Base-by-base conservation (phyloP, 2,329 filamentous ascomycete species). In the Botryotinia convoluta region DNA sequence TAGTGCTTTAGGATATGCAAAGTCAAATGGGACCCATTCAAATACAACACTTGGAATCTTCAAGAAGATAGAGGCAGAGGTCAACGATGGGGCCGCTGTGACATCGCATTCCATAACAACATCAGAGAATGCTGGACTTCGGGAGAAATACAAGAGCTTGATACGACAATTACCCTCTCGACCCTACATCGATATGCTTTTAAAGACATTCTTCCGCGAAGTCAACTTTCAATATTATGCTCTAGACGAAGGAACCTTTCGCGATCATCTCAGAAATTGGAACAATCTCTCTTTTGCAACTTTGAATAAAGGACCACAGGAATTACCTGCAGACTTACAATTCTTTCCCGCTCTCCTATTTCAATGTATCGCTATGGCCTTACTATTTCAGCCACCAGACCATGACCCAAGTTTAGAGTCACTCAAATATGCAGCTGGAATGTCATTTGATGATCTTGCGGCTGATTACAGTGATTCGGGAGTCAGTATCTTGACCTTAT, bases 311-410 rank as follows among this genome's bases (percentile, higher is more conserved):
- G 87, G 87, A 0, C 87, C 87, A 0, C 83, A 85, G 60, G 85
- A 84, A 7, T 80, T 90, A 39, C 81, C 85, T 4, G 83, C 84
- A 0, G 85, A 88, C 74, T 79, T 90, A 73, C 83, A 86, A 68
- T 86, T 85, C 7, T 89, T 91, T 73, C 89, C 89, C 1, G 88
- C 87, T 0, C 79, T 91, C 67, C 79, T 91, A 4, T 89, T 91
- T 77, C 87, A 90, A 77, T 83, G 89, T 45, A 79, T 89, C 26
- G 88, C 88, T 5, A 84, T 85, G 5, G 84, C 87, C 26, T 80
- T 91, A 60, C 82, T 90, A 69, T 84, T 86, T 45, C 82, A 90
- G 37, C 85, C 86, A 0, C 81, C 84, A 3, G 83, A 83, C 16
- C 81, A 84, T 14, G 84, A 87, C 44, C 80, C 84, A 57, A 84